Evolutionary conservation across 2,329 filamentous ascomycete species (phyloP).

Genomic region (Apiospora pterosperma): DNA sequence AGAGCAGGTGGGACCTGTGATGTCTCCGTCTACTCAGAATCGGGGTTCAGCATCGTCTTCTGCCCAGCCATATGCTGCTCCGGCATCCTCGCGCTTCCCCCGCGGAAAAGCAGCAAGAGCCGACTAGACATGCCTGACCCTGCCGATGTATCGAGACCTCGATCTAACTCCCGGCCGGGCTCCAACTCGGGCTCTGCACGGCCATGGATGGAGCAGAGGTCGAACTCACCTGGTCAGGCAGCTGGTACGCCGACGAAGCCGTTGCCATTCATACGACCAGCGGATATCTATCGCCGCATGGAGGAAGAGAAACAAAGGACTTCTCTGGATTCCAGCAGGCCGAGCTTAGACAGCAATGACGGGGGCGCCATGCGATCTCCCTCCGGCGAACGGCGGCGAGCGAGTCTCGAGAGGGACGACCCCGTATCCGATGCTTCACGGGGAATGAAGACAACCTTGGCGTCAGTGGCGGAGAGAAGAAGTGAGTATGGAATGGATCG

Average conservation of each 20-base stretch:
- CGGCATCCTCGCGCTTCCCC: slow-evolving; percentile 39
- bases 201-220: slow-evolving; percentile 32
- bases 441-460: slow-evolving; percentile 38
- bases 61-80: neutral
- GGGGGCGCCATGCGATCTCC: slow-evolving; percentile 17
- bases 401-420: slow-evolving; percentile 30
- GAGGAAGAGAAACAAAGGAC: slow-evolving; percentile 60
- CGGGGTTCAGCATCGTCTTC: neutral
- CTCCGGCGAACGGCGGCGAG: slow-evolving; percentile 19
- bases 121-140: slow-evolving; percentile 35
- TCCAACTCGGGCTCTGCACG: slow-evolving; percentile 20
- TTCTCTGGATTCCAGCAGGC: slow-evolving; percentile 54
- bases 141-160: slow-evolving; percentile 11
- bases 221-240: slow-evolving; percentile 35
- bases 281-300: slow-evolving; percentile 73
- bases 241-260: slow-evolving; percentile 37
- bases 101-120: slow-evolving; percentile 60
- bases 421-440: slow-evolving; percentile 29
- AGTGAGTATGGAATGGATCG: slow-evolving; percentile 56
- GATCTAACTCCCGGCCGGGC: slow-evolving; percentile 25
- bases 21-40: neutral
- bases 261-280: slow-evolving; percentile 65
- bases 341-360: slow-evolving; percentile 50
- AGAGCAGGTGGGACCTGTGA: neutral
- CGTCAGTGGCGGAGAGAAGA: slow-evolving; percentile 55